These are phyloP conservation scores for Debaryomyces robertsiae DNA, from an alignment of 1,139 yeast species.

Conservation along the genomic window DNA sequence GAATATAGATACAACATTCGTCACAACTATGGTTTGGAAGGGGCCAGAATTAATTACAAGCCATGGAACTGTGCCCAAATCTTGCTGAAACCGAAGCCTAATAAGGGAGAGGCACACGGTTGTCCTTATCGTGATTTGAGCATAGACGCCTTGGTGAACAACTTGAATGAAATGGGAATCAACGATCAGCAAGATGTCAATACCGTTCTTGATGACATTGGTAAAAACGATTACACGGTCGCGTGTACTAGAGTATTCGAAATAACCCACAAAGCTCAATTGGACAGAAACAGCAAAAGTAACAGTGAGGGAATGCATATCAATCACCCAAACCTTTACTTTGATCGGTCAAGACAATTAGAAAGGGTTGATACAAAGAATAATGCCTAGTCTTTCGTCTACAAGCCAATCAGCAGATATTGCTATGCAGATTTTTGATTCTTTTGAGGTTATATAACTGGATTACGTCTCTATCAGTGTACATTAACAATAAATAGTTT, in stretches of 20 bases:
- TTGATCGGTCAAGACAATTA: slow-evolving; percentile 67
- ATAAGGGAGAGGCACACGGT: slow-evolving; percentile 78
- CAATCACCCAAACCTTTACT: slow-evolving; percentile 85
- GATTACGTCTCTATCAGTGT: neutral
- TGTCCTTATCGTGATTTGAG: slow-evolving; percentile 86
- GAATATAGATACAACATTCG: slow-evolving; percentile 86
- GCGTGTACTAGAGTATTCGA: slow-evolving; percentile 94
- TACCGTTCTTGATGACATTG: slow-evolving; percentile 65
- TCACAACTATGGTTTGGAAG: slow-evolving; percentile 90
- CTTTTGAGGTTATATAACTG: no score
- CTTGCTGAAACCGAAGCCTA: slow-evolving; percentile 70
- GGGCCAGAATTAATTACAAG: slow-evolving; percentile 79
- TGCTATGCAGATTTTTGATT: neutral
- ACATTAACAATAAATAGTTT: neutral
- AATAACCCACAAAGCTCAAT: slow-evolving; percentile 59
- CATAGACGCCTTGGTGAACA: slow-evolving; percentile 57
- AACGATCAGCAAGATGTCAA: slow-evolving; percentile 62
- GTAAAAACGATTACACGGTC: slow-evolving; percentile 68
- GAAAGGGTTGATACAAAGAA: slow-evolving; percentile 21
- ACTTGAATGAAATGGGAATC: slow-evolving; percentile 69
- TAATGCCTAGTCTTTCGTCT: slow-evolving; percentile 5
- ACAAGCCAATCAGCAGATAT: neutral
- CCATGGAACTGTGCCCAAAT: slow-evolving; percentile 87
- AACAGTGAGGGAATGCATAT: slow-evolving; percentile 57
- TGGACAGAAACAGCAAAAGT: slow-evolving; percentile 30